Base-by-base conservation (phyloP, 495 filamentous ascomycete genomes). In the Tuber melanosporum region DNA sequence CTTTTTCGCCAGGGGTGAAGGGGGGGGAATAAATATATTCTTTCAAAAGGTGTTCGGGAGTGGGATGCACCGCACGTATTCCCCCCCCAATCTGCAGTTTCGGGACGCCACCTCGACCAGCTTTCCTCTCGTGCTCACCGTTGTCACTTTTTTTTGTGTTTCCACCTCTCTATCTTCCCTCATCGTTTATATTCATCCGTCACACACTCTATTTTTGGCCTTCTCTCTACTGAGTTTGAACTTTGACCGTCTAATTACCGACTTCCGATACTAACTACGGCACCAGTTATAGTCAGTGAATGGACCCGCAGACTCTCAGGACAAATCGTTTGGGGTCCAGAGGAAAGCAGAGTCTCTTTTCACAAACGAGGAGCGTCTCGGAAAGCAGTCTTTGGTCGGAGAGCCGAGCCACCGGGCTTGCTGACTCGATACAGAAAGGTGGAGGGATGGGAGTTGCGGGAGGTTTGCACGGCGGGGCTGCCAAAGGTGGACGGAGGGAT, bases 31-130 rank as follows among this genome's bases (percentile, higher is more conserved):
- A 32, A 66, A 66, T 66, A 66, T 66, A 57, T 32, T n/a, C 57
- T 66, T 66, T 66, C 57, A 32, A 12, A 66, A 14, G 57, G 57
- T 32, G 57, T 17, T 66, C 57, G n/a, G 57, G 57, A 32, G 57
- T 66, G 57, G 57, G 26, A 66, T n/a, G 43, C 69, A 70, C 57
- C 71, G 73, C 52, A 52, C 42, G 42, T 76, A 75, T 78, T 76
- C 39, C 57, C 46, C 39, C 71, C 47, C 74, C 74, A 78, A 44
- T 71, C 57, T 47, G 66, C 46, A 22, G 26, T 36, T 76, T 73
- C 73, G 73, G 71, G 71, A 78, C 77, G 75, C 73, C 70, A 73
- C 77, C 52, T 78, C 49, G 73, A 42, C 70, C 42, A 71, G 71
- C 57, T 20, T 73, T 19, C 71, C n/a, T 46, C 45, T 74, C 75